These are phyloP conservation scores for Calonectria pteridis DNA, from an alignment of 2,329 filamentous ascomycete genomes.

Conservation along the genomic window DNA sequence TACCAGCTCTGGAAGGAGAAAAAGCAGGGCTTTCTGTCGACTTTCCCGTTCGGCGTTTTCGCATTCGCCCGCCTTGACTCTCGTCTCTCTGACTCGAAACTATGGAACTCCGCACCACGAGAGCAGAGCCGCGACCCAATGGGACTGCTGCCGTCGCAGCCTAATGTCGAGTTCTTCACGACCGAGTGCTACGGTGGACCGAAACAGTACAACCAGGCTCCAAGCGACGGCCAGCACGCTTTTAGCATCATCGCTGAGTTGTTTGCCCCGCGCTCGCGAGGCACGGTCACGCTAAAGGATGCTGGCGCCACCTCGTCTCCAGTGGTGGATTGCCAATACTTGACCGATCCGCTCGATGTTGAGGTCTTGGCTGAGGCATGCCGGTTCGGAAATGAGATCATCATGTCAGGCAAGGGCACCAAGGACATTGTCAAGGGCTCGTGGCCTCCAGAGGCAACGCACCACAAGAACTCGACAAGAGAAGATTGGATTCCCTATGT, in stretches of 20 bases:
- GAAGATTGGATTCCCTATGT: slow-evolving; percentile 68
- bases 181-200: slow-evolving; percentile 73
- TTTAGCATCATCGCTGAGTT: slow-evolving; percentile 71
- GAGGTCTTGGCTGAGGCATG: slow-evolving; percentile 72
- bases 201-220: slow-evolving; percentile 67
- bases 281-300: slow-evolving; percentile 64
- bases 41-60: slow-evolving; percentile 73
- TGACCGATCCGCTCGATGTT: slow-evolving; percentile 68
- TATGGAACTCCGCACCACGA: slow-evolving; percentile 66
- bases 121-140: slow-evolving; percentile 70
- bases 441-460: slow-evolving; percentile 66
- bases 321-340: slow-evolving; percentile 68
- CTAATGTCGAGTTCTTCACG: slow-evolving; percentile 72
- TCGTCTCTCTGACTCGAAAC: slow-evolving; percentile 63
- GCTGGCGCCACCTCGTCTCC: slow-evolving; percentile 63
- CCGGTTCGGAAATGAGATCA: slow-evolving; percentile 69
- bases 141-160: slow-evolving; percentile 67
- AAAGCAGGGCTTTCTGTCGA: slow-evolving; percentile 69
- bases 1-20: slow-evolving; percentile 68
- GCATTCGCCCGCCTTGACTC: slow-evolving; percentile 71
- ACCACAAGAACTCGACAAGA: slow-evolving; percentile 64
- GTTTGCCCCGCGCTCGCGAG: slow-evolving; percentile 67
- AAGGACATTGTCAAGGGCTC: slow-evolving; percentile 70
- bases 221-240: slow-evolving; percentile 64
- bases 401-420: slow-evolving; percentile 68